A percentile compares a stretch with the other conserved stretches of the same genome.
These are phyloP conservation scores for Dactylellina parvicollis DNA, from an alignment of 2,329 filamentous ascomycete genomes.

Conservation along the genomic window DNA sequence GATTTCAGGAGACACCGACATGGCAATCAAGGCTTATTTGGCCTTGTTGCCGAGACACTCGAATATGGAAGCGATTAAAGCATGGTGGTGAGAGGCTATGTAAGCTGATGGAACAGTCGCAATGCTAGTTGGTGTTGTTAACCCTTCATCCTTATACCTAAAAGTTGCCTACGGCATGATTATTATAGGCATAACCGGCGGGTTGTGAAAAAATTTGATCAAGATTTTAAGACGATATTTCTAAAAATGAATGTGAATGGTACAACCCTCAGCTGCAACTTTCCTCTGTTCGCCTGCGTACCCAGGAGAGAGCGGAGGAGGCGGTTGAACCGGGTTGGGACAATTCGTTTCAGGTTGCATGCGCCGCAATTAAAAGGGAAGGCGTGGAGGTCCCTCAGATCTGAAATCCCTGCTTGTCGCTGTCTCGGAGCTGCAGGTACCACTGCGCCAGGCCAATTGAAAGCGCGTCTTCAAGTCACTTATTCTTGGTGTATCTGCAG, in stretches of 20 bases:
- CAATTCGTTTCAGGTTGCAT: slow-evolving; percentile 44
- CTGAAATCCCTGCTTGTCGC: slow-evolving; percentile 32
- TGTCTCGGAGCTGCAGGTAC: slow-evolving; percentile 53
- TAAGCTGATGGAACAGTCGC: slow-evolving; percentile 10
- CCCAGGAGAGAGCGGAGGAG: neutral
- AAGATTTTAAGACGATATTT: slow-evolving; percentile 4
- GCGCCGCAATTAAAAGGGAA: slow-evolving; percentile 51
- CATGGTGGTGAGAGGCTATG: neutral
- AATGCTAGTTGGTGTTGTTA: neutral
- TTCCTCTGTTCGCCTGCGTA: neutral
- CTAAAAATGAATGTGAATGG: slow-evolving; percentile 1
- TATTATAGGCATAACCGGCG: neutral
- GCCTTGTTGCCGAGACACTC: slow-evolving; percentile 6
- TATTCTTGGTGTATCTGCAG: slow-evolving; percentile 10
- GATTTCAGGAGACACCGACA: slow-evolving; percentile 38
- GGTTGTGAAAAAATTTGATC: neutral
- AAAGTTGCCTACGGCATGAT: slow-evolving; percentile 19
- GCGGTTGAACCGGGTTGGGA: slow-evolving; percentile 20
- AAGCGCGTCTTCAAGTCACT: slow-evolving; percentile 39
- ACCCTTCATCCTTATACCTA: neutral
- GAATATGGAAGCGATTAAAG: neutral
- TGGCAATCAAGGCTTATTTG: neutral
- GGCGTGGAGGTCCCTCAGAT: slow-evolving; percentile 34
- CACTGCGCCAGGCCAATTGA: slow-evolving; percentile 43
- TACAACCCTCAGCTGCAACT: neutral